Conservation (phyloP, 148 eudicot genomes). For the Silene uniflora region DNA sequence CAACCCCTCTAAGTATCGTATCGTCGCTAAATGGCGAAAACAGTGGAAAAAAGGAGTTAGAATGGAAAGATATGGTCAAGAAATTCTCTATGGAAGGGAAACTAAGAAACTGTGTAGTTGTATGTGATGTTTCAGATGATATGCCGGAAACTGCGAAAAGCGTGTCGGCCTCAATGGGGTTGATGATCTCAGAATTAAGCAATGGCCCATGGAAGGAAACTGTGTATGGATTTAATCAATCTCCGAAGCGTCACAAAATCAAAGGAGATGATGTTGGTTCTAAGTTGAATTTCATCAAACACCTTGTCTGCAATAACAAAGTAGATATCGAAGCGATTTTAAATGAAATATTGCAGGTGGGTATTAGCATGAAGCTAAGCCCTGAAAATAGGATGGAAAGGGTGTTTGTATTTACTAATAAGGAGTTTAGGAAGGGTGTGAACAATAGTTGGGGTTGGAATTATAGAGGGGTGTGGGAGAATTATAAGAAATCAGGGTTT, state of each 20-base stretch:
- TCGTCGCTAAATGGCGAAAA: conserved; percentile 10
- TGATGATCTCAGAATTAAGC: conserved; percentile 17
- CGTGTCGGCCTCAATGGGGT: conserved; percentile 13
- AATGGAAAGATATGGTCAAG: conserved; percentile 17
- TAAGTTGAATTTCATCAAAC: conserved; percentile 16
- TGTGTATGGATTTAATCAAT: conserved; percentile 7
- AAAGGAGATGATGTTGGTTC: conserved; percentile 15
- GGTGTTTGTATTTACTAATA: conserved; percentile 20
- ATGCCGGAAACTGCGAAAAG: conserved; percentile 1
- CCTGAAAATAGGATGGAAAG: conserved; percentile 15
- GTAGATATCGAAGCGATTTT: conserved; percentile 17
- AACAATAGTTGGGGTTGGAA: conserved; percentile 21
- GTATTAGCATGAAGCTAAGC: not conserved
- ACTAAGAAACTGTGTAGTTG: conserved; percentile 12
- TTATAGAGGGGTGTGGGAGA: conserved; percentile 17
- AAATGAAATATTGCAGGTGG: conserved; percentile 9
- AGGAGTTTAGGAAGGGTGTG: conserved; percentile 12
- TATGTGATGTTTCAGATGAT: conserved; percentile 16
- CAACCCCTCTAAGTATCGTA: conserved; percentile 8
- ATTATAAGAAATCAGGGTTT: conserved; percentile 15
- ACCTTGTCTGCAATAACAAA: conserved; percentile 10
- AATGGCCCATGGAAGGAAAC: conserved; percentile 13
- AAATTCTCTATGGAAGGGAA: not conserved
- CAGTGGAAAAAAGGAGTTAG: not conserved
- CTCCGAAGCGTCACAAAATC: conserved; percentile 9